Evolutionary conservation across 2,329 filamentous ascomycete species (phyloP).

Genomic region (Cadophora sp.): DNA sequence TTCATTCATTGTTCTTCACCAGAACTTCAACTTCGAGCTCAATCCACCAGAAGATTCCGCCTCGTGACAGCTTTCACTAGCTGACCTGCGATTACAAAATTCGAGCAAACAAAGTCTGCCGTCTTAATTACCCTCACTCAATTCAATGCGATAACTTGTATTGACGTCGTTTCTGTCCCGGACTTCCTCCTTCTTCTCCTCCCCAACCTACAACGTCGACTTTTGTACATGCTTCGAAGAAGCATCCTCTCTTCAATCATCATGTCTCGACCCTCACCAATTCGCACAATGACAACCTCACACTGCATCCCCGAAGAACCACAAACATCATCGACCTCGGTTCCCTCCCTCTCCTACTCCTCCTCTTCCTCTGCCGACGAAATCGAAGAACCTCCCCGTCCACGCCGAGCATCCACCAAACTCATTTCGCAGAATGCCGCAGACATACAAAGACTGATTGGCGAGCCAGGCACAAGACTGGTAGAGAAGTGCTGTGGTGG

Average conservation of each 20-base stretch:
- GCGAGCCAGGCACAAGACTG: slow-evolving; percentile 66
- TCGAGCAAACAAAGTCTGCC: neutral
- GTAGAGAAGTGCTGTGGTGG: slow-evolving; percentile 69
- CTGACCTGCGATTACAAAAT: slow-evolving; percentile 14
- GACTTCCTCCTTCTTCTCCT: slow-evolving; percentile 1
- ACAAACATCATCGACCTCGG: slow-evolving; percentile 53
- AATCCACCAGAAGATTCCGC: neutral
- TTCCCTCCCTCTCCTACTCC: slow-evolving; percentile 67
- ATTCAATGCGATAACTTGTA: slow-evolving; percentile 29
- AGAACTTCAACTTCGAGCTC: neutral
- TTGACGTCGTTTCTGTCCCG: neutral
- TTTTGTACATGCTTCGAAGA: slow-evolving; percentile 28
- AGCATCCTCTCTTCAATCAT: slow-evolving; percentile 20
- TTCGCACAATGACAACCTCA: slow-evolving; percentile 40
- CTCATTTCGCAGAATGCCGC: slow-evolving; percentile 69
- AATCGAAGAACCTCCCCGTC: slow-evolving; percentile 54
- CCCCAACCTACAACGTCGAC: neutral
- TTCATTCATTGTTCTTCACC: neutral
- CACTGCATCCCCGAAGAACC: slow-evolving; percentile 43
- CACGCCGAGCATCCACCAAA: slow-evolving; percentile 71
- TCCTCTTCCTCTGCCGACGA: slow-evolving; percentile 62
- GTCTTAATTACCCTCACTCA: neutral
- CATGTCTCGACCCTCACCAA: slow-evolving; percentile 40
- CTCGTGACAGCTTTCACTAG: neutral
- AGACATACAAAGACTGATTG: slow-evolving; percentile 68